Conservation (phyloP, 1,139 yeast species). For the Yamadazyma sp. region DNA sequence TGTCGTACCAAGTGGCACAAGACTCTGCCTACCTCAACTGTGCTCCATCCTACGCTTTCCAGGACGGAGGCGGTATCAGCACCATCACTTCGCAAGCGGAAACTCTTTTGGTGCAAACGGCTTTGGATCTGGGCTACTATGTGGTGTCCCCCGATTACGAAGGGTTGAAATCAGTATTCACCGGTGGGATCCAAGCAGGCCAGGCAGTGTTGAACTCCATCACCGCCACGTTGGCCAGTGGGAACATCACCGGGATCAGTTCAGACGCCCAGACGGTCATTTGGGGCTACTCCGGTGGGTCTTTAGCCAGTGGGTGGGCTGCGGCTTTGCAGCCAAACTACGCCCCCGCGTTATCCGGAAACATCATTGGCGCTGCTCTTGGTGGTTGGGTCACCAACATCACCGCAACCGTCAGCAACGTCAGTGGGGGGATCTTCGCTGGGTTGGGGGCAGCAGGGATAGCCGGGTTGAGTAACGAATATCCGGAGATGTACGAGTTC, state of each 20-base stretch:
- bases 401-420: conserved; percentile 22
- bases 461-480: conserved; percentile 29
- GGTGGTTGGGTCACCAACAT: conserved; percentile 36
- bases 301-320: conserved; percentile 36
- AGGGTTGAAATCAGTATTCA: conserved; percentile 28
- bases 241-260: conserved; percentile 23
- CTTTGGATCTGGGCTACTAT: conserved; percentile 30
- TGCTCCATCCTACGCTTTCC: conserved; percentile 32
- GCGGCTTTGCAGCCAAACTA: conserved; percentile 30
- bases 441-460: conserved; percentile 31
- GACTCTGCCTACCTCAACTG: conserved; percentile 31
- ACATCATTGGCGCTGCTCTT: conserved; percentile 31
- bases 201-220: conserved; percentile 28
- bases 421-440: conserved; percentile 26
- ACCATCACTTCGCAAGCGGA: conserved; percentile 23
- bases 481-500: conserved; percentile 20
- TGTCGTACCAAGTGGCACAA: conserved; percentile 36
- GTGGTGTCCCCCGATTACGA: conserved; percentile 36
- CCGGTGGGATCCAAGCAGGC: conserved; percentile 31
- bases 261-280: conserved; percentile 24
- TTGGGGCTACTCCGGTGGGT: conserved; percentile 42
- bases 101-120: conserved; percentile 23
- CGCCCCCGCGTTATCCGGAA: conserved; percentile 28
- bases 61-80: conserved; percentile 20
- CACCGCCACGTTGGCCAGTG: conserved; percentile 23